These are phyloP conservation scores for Dispira simplex DNA, from an alignment of 192 early-diverging fungal genomes.

Conservation along the genomic window DNA sequence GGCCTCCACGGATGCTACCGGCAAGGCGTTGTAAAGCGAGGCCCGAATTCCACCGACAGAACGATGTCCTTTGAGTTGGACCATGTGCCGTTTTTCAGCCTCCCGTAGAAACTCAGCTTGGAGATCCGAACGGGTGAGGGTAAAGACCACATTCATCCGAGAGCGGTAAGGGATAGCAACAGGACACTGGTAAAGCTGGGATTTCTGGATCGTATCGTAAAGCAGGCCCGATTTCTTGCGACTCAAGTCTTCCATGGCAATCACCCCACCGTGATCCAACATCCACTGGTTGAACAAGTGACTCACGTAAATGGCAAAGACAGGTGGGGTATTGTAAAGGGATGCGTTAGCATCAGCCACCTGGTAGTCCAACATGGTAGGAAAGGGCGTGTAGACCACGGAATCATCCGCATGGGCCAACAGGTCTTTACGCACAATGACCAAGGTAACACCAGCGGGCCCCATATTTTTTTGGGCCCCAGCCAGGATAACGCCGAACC, in stretches of 20 bases:
- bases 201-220: constrained; percentile 44
- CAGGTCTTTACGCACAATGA: constrained; percentile 83
- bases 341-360: constrained; percentile 65
- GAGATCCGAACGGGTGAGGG: constrained; percentile 40
- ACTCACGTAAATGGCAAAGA: constrained; percentile 82
- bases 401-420: constrained; percentile 36
- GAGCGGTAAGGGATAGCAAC: constrained; percentile 48
- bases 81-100: constrained; percentile 60
- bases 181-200: constrained; percentile 50
- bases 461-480: constrained; percentile 98
- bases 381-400: constrained; percentile 27
- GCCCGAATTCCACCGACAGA: constrained; percentile 86
- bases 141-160: constrained; percentile 88
- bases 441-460: constrained; percentile 83
- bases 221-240: constrained; percentile 48
- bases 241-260: constrained; percentile 47
- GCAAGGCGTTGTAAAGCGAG: constrained; percentile 90
- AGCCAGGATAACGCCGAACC: constrained; percentile 79
- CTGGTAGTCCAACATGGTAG: constrained; percentile 80
- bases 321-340: constrained; percentile 95
- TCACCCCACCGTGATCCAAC: constrained; percentile 47
- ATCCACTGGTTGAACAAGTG: constrained; percentile 82
- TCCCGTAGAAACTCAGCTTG: constrained; percentile 69
- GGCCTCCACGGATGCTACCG: constrained; percentile 61
- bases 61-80: constrained; percentile 91